A percentile compares a stretch with the other conserved stretches of the same genome.
Conservation (phyloP, 139 green algal species). For the Chlorella sp. region DNA sequence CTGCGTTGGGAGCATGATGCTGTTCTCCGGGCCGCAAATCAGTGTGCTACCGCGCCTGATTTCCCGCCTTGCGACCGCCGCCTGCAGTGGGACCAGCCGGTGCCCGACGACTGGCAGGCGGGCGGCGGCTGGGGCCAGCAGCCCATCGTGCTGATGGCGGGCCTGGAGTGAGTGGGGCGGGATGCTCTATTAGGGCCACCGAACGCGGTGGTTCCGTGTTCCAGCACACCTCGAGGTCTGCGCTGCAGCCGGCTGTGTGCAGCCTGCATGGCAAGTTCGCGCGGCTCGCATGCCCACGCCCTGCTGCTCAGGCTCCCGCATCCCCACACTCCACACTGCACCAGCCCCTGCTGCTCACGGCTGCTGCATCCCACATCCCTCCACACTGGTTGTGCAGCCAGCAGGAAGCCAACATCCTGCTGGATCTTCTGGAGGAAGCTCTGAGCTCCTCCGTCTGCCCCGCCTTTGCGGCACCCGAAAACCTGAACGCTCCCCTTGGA, state of each 20-base stretch:
- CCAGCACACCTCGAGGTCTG: too few relatives aligned
- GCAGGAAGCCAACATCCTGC: neutral
- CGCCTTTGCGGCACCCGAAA: neutral
- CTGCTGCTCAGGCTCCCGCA: neutral
- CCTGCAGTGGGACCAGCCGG: slow-evolving; percentile 16
- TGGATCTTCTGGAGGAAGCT: neutral
- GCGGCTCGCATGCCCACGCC: neutral
- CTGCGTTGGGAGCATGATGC: too few relatives aligned
- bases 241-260: too few relatives aligned
- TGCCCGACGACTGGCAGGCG: slow-evolving; percentile 14
- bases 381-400: neutral
- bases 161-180: slow-evolving; percentile 21
- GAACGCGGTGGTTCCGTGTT: neutral
- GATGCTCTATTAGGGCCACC: too few relatives aligned
- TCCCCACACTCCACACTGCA: neutral
- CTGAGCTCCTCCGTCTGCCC: neutral
- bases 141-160: slow-evolving; percentile 35
- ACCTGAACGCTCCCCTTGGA: neutral
- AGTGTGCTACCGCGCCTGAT: too few relatives aligned
- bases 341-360: neutral
- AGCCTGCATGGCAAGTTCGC: too few relatives aligned
- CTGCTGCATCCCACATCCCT: neutral
- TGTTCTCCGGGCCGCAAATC: too few relatives aligned
- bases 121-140: slow-evolving; percentile 45
- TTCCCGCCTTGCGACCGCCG: too few relatives aligned